These are phyloP conservation scores for Plasmodium falciparum DNA, from an alignment of 169 alveolate genomes.

Conservation along the genomic window DNA sequence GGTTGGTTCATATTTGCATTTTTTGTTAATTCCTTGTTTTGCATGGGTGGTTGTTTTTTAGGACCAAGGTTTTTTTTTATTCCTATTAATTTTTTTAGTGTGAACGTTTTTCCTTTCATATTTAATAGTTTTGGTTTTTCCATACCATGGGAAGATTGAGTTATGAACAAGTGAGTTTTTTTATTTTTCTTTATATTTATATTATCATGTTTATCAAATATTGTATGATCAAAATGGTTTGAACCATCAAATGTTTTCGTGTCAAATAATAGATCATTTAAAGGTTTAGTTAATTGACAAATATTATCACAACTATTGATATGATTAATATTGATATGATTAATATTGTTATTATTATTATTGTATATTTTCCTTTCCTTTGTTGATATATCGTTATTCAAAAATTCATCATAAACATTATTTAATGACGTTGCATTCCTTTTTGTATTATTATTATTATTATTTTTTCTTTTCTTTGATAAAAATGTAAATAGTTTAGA, in stretches of 20 bases:
- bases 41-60: conserved; percentile 14
- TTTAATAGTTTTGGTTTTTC: conserved; percentile 28
- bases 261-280: too few relatives aligned
- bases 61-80: conserved; percentile 16
- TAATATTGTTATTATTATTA: not conserved
- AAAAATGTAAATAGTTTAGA: conserved; percentile 41
- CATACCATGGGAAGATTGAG: conserved; percentile 63
- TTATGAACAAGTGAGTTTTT: conserved; percentile 13
- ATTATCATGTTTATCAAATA: conserved; percentile 8
- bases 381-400: too few relatives aligned
- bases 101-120: conserved; percentile 33
- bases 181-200: conserved; percentile 3
- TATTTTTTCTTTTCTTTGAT: conserved; percentile 45
- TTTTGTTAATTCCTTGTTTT: conserved; percentile 9
- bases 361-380: too few relatives aligned
- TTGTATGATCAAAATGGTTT: not conserved
- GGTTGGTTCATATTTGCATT: not conserved
- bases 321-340: conserved; percentile 5
- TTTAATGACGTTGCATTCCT: not conserved
- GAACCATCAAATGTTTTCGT: too few relatives aligned
- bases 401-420: too few relatives aligned
- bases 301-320: not conserved
- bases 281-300: too few relatives aligned
- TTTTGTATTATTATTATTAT: not conserved
- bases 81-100: conserved; percentile 26